These are phyloP conservation scores for Myochromella boudieri DNA, from an alignment of 768 basidiomycete genomes.

Conservation along the genomic window DNA sequence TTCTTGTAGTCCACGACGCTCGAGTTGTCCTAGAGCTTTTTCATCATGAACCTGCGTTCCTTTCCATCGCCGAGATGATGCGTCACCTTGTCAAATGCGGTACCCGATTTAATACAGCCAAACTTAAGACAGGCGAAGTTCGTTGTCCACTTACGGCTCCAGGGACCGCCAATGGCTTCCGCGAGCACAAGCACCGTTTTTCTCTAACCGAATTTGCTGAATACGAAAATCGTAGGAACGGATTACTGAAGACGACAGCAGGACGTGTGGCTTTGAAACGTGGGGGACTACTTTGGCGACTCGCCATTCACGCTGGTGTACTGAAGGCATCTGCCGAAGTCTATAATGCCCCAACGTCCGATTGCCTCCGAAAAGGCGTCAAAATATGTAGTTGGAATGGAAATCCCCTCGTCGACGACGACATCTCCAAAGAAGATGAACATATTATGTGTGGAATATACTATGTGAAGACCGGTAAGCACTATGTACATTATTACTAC, in stretches of 20 bases:
- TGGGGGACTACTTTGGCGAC: conserved; percentile 10
- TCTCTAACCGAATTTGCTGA: neutral
- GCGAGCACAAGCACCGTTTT: neutral
- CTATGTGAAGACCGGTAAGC: conserved; percentile 6
- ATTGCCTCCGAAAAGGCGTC: neutral
- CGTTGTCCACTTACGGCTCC: neutral
- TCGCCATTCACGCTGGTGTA: conserved; percentile 1
- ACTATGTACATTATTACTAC: neutral
- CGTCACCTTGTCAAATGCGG: conserved; percentile 1
- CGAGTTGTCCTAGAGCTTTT: too few relatives aligned
- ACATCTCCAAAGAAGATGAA: neutral
- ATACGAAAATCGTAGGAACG: neutral
- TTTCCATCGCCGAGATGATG: neutral
- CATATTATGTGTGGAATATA: neutral
- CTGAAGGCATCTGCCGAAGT: conserved; percentile 1
- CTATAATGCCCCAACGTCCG: neutral
- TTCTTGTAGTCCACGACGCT: too few relatives aligned
- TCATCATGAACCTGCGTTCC: too few relatives aligned
- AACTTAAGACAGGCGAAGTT: too few relatives aligned
- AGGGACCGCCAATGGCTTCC: neutral
- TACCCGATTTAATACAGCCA: conserved; percentile 2
- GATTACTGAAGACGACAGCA: neutral
- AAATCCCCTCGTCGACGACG: neutral
- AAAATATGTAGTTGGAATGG: neutral
- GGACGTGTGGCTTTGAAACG: conserved; percentile 1